Base-by-base conservation (phyloP, 2,329 filamentous ascomycete genomes). In the Cladophialophora immunda region DNA sequence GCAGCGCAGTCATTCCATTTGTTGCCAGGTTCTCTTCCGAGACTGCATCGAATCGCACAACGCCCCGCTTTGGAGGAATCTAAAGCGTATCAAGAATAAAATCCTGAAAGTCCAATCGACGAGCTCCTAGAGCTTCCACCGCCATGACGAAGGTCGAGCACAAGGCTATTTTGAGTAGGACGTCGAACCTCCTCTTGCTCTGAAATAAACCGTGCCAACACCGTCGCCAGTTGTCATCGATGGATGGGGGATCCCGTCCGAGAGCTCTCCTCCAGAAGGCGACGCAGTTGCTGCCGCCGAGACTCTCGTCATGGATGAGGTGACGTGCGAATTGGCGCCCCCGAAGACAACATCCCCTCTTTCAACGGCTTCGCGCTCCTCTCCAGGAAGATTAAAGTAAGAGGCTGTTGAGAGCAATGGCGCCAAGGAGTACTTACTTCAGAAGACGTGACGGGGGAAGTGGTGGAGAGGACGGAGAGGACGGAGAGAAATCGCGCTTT, bases 251-350 rank as follows among this genome's bases (percentile, higher is more conserved):
- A 88, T 98, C 76, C 88, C 94, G 75, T 89, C 89, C 71, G 90
- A 90, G 73, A 83, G 89, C 66, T 96, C 93, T 65, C 92, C 91
- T 75, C 91, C 92, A 76, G 81, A 97, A 81, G 94, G 95, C 81
- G 94, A 99, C 84, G 95, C 95, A 77, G 98, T 99, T 79, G 90
- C 94, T 74, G 92, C 92, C 71, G 95, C 94, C 74, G 86, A 97
- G 72, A 98, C 95, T 65, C 95, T 95, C 55, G 88, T 91, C 79
- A 99, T 99, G 95, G 94, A 97, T 81, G 89, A 88, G 68, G n/a
- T n/a, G n/a, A n/a, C n/a, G n/a, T n/a, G n/a, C n/a, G n/a, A n/a
- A n/a, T n/a, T n/a, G n/a, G n/a, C n/a, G n/a, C n/a, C n/a, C n/a
- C n/a, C n/a, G n/a, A n/a, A n/a, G n/a, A n/a, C n/a, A n/a, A n/a